Conservation (phyloP, 2,329 filamentous ascomycete species). For the Pyrenophora teres region DNA sequence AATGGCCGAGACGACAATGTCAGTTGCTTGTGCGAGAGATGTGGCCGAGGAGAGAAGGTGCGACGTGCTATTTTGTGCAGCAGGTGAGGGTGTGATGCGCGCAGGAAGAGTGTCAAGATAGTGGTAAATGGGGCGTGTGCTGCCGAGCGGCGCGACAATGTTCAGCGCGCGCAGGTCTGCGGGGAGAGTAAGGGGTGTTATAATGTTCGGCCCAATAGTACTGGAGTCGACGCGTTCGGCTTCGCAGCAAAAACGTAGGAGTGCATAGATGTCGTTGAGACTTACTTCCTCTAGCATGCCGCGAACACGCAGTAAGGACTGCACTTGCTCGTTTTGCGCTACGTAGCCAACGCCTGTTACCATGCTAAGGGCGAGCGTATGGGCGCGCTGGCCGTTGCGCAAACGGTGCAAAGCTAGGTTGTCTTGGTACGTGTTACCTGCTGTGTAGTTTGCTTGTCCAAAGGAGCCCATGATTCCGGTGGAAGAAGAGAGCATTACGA, state of each 20-base stretch:
- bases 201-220: slow-evolving; percentile 18
- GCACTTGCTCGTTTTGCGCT: slow-evolving; percentile 19
- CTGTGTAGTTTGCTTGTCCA: slow-evolving; percentile 33
- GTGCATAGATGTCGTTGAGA: slow-evolving; percentile 23
- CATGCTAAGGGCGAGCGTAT: slow-evolving; percentile 25
- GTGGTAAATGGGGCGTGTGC: slow-evolving; percentile 17
- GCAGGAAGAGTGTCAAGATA: slow-evolving; percentile 13
- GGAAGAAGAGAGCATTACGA: slow-evolving; percentile 29
- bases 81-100: slow-evolving; percentile 2
- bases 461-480: slow-evolving; percentile 26
- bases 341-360: slow-evolving; percentile 21
- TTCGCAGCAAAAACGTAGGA: slow-evolving; percentile 27
- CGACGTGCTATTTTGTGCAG: slow-evolving; percentile 10
- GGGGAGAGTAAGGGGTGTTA: slow-evolving; percentile 22
- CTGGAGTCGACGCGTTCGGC: slow-evolving; percentile 5
- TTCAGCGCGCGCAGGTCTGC: slow-evolving; percentile 21
- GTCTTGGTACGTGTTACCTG: slow-evolving; percentile 34
- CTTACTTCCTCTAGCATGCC: slow-evolving; percentile 19
- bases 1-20: slow-evolving; percentile 21
- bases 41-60: slow-evolving; percentile 11
- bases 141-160: slow-evolving; percentile 22
- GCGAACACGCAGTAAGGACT: slow-evolving; percentile 11
- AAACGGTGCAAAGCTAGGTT: slow-evolving; percentile 28
- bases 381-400: slow-evolving; percentile 16
- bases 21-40: slow-evolving; percentile 9